Conservation (phyloP, 2,329 filamentous ascomycete species). For the Dothiorella sarmentorum region DNA sequence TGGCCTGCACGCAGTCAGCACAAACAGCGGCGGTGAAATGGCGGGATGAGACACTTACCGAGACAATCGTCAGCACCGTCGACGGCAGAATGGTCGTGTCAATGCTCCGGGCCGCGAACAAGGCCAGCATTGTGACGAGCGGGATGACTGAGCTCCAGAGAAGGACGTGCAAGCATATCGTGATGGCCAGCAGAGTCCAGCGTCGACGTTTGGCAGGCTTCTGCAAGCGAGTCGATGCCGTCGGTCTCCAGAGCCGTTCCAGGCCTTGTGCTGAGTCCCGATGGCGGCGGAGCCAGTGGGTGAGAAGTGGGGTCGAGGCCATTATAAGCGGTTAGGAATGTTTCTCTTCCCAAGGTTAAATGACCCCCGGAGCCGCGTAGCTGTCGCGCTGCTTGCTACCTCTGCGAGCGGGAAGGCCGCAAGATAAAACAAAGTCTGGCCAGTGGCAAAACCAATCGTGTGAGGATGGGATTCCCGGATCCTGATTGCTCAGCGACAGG, state of each 20-base stretch:
- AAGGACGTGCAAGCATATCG: slow-evolving; percentile 32
- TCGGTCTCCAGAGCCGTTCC: neutral
- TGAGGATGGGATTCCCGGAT: neutral
- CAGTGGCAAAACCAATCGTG: neutral
- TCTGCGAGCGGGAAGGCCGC: neutral
- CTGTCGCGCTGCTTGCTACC: neutral
- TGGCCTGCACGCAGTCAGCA: slow-evolving; percentile 26
- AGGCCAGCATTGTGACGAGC: slow-evolving; percentile 28
- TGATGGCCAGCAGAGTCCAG: slow-evolving; percentile 33
- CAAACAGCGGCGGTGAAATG: neutral
- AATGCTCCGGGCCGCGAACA: slow-evolving; percentile 28
- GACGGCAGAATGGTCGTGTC: slow-evolving; percentile 31
- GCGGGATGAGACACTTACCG: neutral
- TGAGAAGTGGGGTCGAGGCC: neutral
- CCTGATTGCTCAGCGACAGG: neutral
- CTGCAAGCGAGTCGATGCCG: neutral
- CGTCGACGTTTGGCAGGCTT: slow-evolving; percentile 25
- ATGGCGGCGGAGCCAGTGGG: neutral
- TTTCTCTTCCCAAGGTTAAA: neutral
- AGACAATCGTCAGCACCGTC: slow-evolving; percentile 22
- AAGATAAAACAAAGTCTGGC: neutral
- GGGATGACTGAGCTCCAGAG: slow-evolving; percentile 34
- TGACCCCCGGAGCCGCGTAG: neutral
- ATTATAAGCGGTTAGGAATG: neutral
- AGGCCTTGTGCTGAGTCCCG: neutral